These are phyloP conservation scores for Benincasa hispida DNA, from an alignment of 306 rosid genomes.

Conservation along the genomic window DNA sequence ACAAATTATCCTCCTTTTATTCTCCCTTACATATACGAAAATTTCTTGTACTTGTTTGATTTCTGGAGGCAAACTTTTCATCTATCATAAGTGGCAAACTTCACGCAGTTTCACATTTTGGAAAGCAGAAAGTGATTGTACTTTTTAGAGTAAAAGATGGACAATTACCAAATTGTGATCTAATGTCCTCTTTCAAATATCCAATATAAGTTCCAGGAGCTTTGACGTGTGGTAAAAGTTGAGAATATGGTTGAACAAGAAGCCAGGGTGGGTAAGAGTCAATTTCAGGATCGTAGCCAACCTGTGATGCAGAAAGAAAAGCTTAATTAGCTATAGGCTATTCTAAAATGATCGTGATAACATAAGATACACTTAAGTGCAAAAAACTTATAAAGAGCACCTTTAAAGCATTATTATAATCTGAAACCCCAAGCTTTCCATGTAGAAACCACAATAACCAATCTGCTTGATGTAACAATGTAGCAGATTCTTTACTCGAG, in stretches of 20 bases:
- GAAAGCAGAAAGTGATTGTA: background rate
- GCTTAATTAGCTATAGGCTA: background rate
- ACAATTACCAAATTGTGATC: constrained; percentile 37
- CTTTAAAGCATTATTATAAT: constrained; percentile 87
- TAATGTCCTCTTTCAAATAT: constrained; percentile 45
- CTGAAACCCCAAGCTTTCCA: constrained; percentile 78
- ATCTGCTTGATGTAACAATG: constrained; percentile 88
- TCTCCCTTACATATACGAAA: background rate
- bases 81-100: background rate
- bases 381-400: constrained; percentile 13
- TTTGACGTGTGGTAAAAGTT: constrained; percentile 60
- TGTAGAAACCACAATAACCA: constrained; percentile 95
- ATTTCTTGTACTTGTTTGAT: background rate
- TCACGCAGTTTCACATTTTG: background rate
- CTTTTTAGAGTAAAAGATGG: background rate
- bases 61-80: background rate
- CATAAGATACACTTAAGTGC: background rate
- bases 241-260: constrained; percentile 56
- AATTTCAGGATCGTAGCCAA: constrained; percentile 87
- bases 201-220: constrained; percentile 83
- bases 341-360: background rate
- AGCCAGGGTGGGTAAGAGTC: constrained; percentile 85
- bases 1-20: background rate
- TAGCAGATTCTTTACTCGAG: constrained; percentile 35
- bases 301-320: constrained; percentile 30